Evolutionary conservation across 2,329 filamentous ascomycete species (phyloP).

Genomic region (Apiospora saccharicola): DNA sequence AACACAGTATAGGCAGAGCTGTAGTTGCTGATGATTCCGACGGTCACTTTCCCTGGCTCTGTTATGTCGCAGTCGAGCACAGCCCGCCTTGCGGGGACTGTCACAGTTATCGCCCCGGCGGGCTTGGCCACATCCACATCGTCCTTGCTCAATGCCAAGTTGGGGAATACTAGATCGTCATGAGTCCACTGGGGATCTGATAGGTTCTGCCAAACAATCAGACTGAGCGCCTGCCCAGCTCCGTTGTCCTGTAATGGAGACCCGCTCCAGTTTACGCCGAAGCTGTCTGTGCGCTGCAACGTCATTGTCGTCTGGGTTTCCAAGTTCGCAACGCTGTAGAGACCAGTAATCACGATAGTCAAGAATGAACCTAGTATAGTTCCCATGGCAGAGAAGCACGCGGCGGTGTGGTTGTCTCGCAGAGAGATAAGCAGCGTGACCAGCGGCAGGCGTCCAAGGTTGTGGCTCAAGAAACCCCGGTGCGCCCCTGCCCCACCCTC

Average conservation of each 20-base stretch:
- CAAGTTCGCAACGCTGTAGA: not conserved
- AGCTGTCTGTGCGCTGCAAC: not conserved
- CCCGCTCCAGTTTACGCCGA: not conserved
- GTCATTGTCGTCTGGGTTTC: not conserved
- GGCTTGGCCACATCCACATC: not conserved
- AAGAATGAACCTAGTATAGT: constrained; percentile 16
- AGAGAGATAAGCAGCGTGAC: not conserved
- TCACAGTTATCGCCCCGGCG: not conserved
- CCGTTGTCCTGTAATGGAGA: not conserved
- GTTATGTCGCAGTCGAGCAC: not conserved
- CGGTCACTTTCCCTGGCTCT: not conserved
- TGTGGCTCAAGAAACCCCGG: constrained; percentile 16
- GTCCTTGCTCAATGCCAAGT: not conserved
- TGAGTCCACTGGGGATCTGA: not conserved
- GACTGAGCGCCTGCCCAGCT: not conserved
- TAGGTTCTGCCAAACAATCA: not conserved
- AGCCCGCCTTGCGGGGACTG: not conserved
- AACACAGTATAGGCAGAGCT: not conserved
- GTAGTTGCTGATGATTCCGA: not conserved
- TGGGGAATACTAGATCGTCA: not conserved
- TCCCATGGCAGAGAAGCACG: not conserved
- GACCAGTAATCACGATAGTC: constrained; percentile 22
- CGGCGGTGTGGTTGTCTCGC: not conserved
- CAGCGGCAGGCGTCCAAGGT: constrained; percentile 24
- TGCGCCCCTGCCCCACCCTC: not conserved